Evolutionary conservation across 306 rosid species (phyloP).

Genomic region (Echinosophora koreensis): DNA sequence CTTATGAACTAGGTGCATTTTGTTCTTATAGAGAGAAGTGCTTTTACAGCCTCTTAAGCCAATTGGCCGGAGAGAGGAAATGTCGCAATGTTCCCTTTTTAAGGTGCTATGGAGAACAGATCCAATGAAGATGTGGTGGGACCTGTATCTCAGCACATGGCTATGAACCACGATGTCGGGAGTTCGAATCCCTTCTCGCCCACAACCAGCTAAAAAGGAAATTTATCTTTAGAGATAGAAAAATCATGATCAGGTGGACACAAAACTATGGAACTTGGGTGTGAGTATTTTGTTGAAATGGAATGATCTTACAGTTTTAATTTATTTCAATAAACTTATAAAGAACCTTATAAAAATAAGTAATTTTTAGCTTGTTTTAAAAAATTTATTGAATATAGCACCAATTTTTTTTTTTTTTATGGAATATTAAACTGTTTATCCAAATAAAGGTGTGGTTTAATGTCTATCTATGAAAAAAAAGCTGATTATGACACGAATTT

Average conservation of each 20-base stretch:
- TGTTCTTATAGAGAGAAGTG: no score
- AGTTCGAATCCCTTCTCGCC: not conserved
- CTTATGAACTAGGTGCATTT: no score
- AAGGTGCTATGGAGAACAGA: not conserved
- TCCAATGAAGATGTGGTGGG: not conserved
- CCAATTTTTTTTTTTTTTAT: no score
- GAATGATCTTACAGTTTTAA: not conserved
- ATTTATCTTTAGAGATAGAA: not conserved
- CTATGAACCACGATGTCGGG: not conserved
- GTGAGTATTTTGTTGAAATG: not conserved
- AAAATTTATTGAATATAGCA: no score
- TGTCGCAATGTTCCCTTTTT: not conserved
- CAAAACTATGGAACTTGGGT: not conserved
- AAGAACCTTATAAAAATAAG: not conserved
- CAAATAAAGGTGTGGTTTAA: no score
- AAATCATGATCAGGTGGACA: not conserved
- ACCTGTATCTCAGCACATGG: not conserved
- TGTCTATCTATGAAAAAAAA: no score
- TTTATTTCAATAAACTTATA: no score
- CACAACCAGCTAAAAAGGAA: not conserved
- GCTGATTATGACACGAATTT: no score
- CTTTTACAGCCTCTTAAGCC: constrained; percentile 52
- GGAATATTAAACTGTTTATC: no score
- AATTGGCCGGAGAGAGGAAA: constrained; percentile 10
- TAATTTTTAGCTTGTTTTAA: no score